Percentiles rank a stretch among this genome's conserved stretches.
These are phyloP conservation scores for Exophiala calicioides DNA, from an alignment of 2,329 filamentous ascomycete genomes.

Conservation along the genomic window DNA sequence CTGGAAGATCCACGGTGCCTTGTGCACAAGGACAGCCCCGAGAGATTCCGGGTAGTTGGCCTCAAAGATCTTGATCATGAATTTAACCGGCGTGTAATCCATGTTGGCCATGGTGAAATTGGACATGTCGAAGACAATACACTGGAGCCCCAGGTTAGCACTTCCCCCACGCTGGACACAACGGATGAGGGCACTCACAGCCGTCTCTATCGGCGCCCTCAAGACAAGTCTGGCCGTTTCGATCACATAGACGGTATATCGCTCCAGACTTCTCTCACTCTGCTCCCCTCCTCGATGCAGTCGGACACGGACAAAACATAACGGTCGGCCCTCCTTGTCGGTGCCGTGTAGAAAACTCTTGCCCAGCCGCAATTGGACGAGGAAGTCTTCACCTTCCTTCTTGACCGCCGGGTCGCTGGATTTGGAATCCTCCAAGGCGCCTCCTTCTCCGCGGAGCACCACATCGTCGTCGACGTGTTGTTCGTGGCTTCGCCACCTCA, in stretches of 20 bases:
- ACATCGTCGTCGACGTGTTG: slow-evolving; percentile 89
- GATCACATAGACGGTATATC: slow-evolving; percentile 90
- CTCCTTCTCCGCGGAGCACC: slow-evolving; percentile 72
- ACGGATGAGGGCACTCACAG: slow-evolving; percentile 67
- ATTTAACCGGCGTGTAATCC: slow-evolving; percentile 97
- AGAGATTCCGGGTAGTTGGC: slow-evolving; percentile 96
- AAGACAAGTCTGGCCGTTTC: slow-evolving; percentile 89
- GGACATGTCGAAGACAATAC: slow-evolving; percentile 94
- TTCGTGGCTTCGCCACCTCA: slow-evolving; percentile 83
- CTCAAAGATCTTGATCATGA: slow-evolving; percentile 99
- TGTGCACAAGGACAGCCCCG: slow-evolving; percentile 88
- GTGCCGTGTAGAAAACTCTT: slow-evolving; percentile 90
- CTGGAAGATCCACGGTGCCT: slow-evolving; percentile 97
- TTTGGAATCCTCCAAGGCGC: slow-evolving; percentile 62
- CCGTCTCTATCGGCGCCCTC: slow-evolving; percentile 79
- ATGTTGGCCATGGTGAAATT: slow-evolving; percentile 93
- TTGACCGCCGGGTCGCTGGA: slow-evolving; percentile 62
- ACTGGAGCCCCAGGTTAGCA: slow-evolving; percentile 52
- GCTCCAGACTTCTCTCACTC: slow-evolving; percentile 76
- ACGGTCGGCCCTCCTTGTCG: slow-evolving; percentile 80
- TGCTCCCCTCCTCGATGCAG: slow-evolving; percentile 83
- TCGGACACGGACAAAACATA: slow-evolving; percentile 81
- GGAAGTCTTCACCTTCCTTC: slow-evolving; percentile 73
- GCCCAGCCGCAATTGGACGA: slow-evolving; percentile 80
- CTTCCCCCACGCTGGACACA: not conserved